A percentile compares a stretch with the other conserved stretches of the same genome.
phyloP scores from a whole-genome alignment of 2,329 filamentous ascomycete species.

The Aspergillus puulaauensis region DNA sequence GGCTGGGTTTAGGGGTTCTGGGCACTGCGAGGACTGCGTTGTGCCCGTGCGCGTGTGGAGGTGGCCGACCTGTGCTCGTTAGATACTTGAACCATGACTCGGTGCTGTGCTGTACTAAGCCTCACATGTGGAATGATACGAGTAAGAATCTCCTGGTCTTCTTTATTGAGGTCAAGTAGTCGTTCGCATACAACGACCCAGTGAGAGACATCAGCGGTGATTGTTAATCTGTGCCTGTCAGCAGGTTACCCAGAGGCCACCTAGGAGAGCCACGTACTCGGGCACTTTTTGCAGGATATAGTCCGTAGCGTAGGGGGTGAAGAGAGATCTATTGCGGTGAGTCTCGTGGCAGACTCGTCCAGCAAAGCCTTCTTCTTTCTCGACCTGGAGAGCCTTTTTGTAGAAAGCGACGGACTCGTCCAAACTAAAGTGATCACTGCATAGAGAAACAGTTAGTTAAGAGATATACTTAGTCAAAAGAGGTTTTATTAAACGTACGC shows the following conservation, averaged over 20 bases:
- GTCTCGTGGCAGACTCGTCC: slow-evolving; percentile 35
- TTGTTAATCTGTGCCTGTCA: slow-evolving; percentile 10
- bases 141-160: slow-evolving; percentile 17
- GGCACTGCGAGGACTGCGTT: slow-evolving; percentile 38
- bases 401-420: slow-evolving; percentile 37
- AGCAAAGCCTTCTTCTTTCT: slow-evolving; percentile 29
- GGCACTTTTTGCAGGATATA: slow-evolving; percentile 32
- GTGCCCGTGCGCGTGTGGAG: slow-evolving; percentile 39
- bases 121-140: slow-evolving; percentile 33
- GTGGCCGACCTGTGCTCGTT: slow-evolving; percentile 28
- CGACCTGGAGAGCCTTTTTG: slow-evolving; percentile 28
- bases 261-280: slow-evolving; percentile 18
- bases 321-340: slow-evolving; percentile 33
- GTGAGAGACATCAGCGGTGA: slow-evolving; percentile 26
- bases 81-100: too few relatives aligned
- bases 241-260: neutral
- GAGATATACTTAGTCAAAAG: too few relatives aligned
- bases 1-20: slow-evolving; percentile 31
- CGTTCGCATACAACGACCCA: slow-evolving; percentile 24
- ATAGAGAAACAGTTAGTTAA: too few relatives aligned
- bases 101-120: neutral
- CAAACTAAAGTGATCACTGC: slow-evolving; percentile 31
- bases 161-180: slow-evolving; percentile 20
- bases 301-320: slow-evolving; percentile 29
- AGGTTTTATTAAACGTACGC: slow-evolving; percentile 9